Evolutionary conservation across 225 moss, liverwort and hornwort species (phyloP).

Genomic region (Bryoerythrophyllum caledonicum): DNA sequence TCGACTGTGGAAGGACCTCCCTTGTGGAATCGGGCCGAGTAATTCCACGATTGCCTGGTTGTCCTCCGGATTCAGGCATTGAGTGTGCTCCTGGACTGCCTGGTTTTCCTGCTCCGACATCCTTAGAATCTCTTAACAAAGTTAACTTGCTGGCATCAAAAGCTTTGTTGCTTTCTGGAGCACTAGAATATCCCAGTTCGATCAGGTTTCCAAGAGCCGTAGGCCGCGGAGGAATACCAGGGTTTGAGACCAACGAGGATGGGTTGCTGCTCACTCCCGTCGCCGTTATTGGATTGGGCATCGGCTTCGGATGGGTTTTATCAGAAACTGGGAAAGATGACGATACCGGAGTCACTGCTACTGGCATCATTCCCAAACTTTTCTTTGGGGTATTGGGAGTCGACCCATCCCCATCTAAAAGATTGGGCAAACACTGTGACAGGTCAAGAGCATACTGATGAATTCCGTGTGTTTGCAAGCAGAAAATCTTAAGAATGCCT

Average conservation of each 20-base stretch:
- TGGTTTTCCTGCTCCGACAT: slow-evolving; percentile 40
- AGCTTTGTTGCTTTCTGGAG: slow-evolving; percentile 33
- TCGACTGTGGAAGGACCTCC: slow-evolving; percentile 35
- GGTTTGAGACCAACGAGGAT: slow-evolving; percentile 28
- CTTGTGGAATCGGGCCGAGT: slow-evolving; percentile 43
- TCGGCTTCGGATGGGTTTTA: slow-evolving; percentile 36
- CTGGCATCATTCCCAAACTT: slow-evolving; percentile 28
- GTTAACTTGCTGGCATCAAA: slow-evolving; percentile 38
- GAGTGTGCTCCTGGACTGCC: slow-evolving; percentile 31
- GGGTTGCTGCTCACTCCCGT: slow-evolving; percentile 31
- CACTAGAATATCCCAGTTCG: slow-evolving; percentile 38
- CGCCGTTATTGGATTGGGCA: slow-evolving; percentile 28
- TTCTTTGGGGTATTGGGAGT: slow-evolving; percentile 63
- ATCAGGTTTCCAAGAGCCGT: slow-evolving; percentile 38
- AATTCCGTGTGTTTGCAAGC: slow-evolving; percentile 86
- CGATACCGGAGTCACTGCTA: slow-evolving; percentile 27
- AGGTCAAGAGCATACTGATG: slow-evolving; percentile 76
- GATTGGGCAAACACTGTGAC: slow-evolving; percentile 67
- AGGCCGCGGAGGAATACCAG: slow-evolving; percentile 51
- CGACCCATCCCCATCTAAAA: slow-evolving; percentile 41
- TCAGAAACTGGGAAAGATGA: slow-evolving; percentile 44
- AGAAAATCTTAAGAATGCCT: slow-evolving; percentile 77
- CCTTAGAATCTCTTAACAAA: slow-evolving; percentile 46
- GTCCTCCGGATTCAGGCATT: slow-evolving; percentile 34
- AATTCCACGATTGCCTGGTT: slow-evolving; percentile 29